Percentiles rank a stretch among this genome's conserved stretches.
Evolutionary conservation across 1,284 basidiomycete genomes (phyloP).

Genomic region (Porogramme epimiltina): DNA sequence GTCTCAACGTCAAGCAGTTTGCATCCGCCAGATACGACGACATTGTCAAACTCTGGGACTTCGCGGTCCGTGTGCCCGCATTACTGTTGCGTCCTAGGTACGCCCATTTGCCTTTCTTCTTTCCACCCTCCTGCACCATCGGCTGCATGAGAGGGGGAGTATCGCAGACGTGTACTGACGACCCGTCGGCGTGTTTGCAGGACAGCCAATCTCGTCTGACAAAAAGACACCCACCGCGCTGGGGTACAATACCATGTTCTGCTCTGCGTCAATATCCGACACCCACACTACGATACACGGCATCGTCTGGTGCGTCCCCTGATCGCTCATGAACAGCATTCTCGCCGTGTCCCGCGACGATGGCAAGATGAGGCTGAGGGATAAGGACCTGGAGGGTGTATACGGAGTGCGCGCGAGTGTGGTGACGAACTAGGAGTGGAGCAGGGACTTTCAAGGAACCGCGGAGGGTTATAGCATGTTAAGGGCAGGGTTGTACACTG

Average conservation of each 20-base stretch:
- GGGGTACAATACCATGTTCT: conserved; percentile 87
- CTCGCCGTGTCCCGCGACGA: conserved; percentile 97
- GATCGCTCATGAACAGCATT: conserved; percentile 96
- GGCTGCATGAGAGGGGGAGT: neutral
- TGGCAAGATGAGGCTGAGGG: conserved; percentile 98
- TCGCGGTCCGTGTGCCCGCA: conserved; percentile 90
- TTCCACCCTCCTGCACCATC: no score
- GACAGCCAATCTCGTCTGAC: conserved; percentile 97
- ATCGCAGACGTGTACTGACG: no score
- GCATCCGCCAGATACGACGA: conserved; percentile 97
- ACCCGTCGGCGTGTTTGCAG: conserved; percentile 33
- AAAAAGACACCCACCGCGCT: conserved; percentile 79
- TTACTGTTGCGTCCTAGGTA: conserved; percentile 93
- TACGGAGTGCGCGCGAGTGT: conserved; percentile 99
- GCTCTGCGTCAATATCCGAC: conserved; percentile 67
- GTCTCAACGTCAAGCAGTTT: conserved; percentile 76
- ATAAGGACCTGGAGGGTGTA: conserved; percentile 90
- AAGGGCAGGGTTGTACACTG: no score
- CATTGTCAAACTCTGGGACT: conserved; percentile 94
- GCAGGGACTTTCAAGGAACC: no score
- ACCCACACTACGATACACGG: conserved; percentile 81
- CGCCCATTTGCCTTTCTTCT: conserved; percentile 19
- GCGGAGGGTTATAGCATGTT: no score
- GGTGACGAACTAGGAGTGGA: conserved; percentile 65
- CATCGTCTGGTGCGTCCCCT: conserved; percentile 96